Evolutionary conservation across 352 stramenopile genomes (phyloP).

Genomic region (Phytopythium aichiense): DNA sequence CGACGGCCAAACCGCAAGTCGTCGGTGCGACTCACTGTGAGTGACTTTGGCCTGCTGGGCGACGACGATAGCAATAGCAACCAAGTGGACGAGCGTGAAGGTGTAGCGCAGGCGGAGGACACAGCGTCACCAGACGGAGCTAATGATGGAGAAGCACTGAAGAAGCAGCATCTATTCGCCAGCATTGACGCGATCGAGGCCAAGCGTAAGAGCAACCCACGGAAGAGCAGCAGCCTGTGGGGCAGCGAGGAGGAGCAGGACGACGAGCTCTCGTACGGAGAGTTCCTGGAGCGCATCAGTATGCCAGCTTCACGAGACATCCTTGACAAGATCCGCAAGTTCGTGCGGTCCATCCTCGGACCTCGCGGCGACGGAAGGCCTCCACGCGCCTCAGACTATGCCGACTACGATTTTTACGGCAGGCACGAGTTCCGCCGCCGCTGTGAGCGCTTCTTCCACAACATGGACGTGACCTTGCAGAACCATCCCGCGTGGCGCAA

Average conservation of each 20-base stretch:
- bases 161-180: slow-evolving; percentile 48
- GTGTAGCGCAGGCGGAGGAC: background rate
- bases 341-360: slow-evolving; percentile 73
- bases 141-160: background rate
- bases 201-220: slow-evolving; percentile 23
- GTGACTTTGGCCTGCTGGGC: slow-evolving; percentile 67
- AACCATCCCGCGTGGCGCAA: slow-evolving; percentile 64
- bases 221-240: slow-evolving; percentile 13
- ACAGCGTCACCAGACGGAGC: background rate
- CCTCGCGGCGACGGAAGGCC: slow-evolving; percentile 69
- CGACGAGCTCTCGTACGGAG: slow-evolving; percentile 65
- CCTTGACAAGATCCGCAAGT: slow-evolving; percentile 66
- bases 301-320: slow-evolving; percentile 69
- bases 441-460: slow-evolving; percentile 69
- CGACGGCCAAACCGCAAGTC: slow-evolving; percentile 50
- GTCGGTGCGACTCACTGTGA: slow-evolving; percentile 63
- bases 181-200: slow-evolving; percentile 37
- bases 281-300: slow-evolving; percentile 74
- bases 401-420: slow-evolving; percentile 82
- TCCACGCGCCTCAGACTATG: slow-evolving; percentile 60
- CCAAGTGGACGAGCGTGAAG: slow-evolving; percentile 14
- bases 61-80: slow-evolving; percentile 28
- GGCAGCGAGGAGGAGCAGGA: slow-evolving; percentile 20
- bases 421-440: slow-evolving; percentile 61
- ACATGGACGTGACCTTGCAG: slow-evolving; percentile 55